Evolutionary conservation across 345 rosid species (phyloP).

Genomic region (Arabidopsis suecica): DNA sequence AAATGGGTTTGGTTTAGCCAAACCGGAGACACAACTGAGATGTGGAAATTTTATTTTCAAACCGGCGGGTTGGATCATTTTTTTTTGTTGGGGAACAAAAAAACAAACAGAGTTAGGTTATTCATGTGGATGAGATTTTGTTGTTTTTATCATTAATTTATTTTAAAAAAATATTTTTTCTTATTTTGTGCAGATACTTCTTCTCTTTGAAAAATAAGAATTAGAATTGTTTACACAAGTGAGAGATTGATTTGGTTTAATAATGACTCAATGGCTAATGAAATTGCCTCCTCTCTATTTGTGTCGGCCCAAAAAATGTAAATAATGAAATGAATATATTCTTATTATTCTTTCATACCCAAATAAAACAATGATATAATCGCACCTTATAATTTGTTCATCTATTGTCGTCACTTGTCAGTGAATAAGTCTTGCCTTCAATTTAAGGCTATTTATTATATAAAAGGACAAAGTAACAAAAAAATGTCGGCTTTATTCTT

Average conservation of each 20-base stretch:
- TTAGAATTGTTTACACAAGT: background rate
- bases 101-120: slow-evolving; percentile 39
- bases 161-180: background rate
- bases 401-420: slow-evolving; percentile 15
- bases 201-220: slow-evolving; percentile 5
- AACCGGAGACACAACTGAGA: slow-evolving; percentile 38
- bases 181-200: slow-evolving; percentile 34
- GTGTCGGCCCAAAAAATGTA: background rate
- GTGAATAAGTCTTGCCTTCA: slow-evolving; percentile 21
- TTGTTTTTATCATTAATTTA: slow-evolving; percentile 38
- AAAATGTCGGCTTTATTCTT: slow-evolving; percentile 15
- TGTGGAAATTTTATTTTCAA: slow-evolving; percentile 16
- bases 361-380: too few relatives aligned
- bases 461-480: slow-evolving; percentile 3
- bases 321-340: background rate
- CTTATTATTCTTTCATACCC: background rate
- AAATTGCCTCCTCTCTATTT: background rate
- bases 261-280: background rate
- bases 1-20: slow-evolving; percentile 30
- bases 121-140: slow-evolving; percentile 46
- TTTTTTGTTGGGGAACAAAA: slow-evolving; percentile 28
- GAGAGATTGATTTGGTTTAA: slow-evolving; percentile 22
- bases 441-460: background rate
- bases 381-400: background rate
- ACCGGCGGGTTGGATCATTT: slow-evolving; percentile 29